phyloP scores from a whole-genome alignment of 2,329 filamentous ascomycete genomes.

The Cordyceps tenuipes region DNA sequence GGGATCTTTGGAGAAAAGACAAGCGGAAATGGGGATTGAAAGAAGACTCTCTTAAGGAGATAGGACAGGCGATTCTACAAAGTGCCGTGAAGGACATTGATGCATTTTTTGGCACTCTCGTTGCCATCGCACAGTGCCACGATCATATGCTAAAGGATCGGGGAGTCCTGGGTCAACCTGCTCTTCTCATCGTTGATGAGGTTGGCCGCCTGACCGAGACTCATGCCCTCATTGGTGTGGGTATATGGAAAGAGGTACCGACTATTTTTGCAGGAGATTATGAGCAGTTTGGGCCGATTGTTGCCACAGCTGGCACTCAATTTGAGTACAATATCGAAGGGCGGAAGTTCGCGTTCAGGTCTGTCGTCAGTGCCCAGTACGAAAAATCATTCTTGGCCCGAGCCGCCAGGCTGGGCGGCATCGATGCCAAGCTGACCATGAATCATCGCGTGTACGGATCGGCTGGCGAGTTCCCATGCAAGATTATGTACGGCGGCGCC shows the following conservation, averaged over 20 bases:
- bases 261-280: not conserved
- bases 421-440: not conserved
- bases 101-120: not conserved
- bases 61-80: not conserved
- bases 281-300: not conserved
- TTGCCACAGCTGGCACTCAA: not conserved
- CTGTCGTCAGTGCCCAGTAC: not conserved
- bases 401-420: not conserved
- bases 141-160: not conserved
- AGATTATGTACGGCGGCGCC: not conserved
- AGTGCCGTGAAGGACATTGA: not conserved
- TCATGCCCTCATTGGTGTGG: not conserved
- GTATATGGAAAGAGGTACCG: not conserved
- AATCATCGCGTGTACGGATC: not conserved
- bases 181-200: not conserved
- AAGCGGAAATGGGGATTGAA: not conserved
- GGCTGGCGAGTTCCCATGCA: not conserved
- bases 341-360: not conserved
- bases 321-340: not conserved
- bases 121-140: not conserved
- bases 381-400: not conserved
- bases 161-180: not conserved
- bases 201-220: not conserved
- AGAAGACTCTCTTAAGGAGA: not conserved
- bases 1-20: not conserved